These are phyloP conservation scores for Trichoderma afroharzianum DNA, from an alignment of 2,329 filamentous ascomycete genomes.

Conservation along the genomic window DNA sequence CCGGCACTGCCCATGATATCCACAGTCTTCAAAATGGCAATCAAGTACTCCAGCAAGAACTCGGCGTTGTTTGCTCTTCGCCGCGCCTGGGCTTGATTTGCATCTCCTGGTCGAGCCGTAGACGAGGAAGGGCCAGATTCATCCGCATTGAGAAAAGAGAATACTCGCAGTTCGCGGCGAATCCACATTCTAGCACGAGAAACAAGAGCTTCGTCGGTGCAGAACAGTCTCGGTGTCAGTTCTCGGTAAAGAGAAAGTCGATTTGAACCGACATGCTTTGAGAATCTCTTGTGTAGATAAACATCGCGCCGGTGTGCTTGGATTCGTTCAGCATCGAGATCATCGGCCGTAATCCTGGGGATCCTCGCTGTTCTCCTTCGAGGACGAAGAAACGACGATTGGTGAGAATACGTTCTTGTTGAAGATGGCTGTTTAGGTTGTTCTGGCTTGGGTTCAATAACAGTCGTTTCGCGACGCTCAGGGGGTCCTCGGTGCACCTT, in stretches of 20 bases:
- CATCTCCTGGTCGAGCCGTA: neutral
- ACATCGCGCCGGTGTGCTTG: conserved; percentile 61
- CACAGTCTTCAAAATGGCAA: conserved; percentile 77
- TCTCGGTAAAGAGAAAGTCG: conserved; percentile 71
- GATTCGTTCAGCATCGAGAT: conserved; percentile 12
- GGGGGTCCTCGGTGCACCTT: conserved; percentile 64
- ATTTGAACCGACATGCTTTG: conserved; percentile 79
- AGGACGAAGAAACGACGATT: neutral
- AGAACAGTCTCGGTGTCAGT: conserved; percentile 65
- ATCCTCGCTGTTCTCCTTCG: conserved; percentile 11
- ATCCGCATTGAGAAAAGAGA: conserved; percentile 60
- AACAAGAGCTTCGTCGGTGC: conserved; percentile 61
- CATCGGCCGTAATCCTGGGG: neutral
- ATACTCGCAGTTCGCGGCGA: conserved; percentile 78
- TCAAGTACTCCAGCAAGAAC: conserved; percentile 80
- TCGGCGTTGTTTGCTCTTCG: conserved; percentile 66
- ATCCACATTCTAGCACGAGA: conserved; percentile 78
- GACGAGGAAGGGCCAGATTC: conserved; percentile 23
- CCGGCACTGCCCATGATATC: conserved; percentile 77
- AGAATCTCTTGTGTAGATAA: conserved; percentile 70
- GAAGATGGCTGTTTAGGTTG: conserved; percentile 7
- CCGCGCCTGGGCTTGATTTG: conserved; percentile 20
- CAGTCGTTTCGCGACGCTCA: conserved; percentile 41
- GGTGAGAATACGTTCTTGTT: neutral
- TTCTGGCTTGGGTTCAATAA: conserved; percentile 50